A percentile compares a stretch with the other conserved stretches of the same genome.
These are phyloP conservation scores for Sanguinoderma infundibulare DNA, from an alignment of 1,284 basidiomycete genomes.

Conservation along the genomic window DNA sequence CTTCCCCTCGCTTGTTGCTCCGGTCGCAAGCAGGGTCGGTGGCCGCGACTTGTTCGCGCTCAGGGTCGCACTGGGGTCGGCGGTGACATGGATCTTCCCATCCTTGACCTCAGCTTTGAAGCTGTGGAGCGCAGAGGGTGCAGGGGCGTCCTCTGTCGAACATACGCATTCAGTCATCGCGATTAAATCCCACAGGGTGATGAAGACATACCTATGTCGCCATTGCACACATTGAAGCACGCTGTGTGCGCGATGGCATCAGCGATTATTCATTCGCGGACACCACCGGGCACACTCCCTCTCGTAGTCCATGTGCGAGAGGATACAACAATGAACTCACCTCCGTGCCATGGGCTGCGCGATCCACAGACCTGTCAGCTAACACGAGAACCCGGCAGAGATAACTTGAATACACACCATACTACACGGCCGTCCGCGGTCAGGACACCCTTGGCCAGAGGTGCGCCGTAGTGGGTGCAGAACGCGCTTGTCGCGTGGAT, in stretches of 20 bases:
- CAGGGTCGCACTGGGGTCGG: slow-evolving; percentile 68
- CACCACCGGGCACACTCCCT: not conserved
- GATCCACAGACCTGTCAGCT: slow-evolving; percentile 6
- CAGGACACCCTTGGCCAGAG: slow-evolving; percentile 83
- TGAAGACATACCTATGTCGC: slow-evolving; percentile 67
- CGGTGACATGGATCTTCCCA: slow-evolving; percentile 84
- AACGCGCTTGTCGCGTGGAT: slow-evolving; percentile 82
- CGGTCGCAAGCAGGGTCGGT: slow-evolving; percentile 52
- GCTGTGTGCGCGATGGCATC: slow-evolving; percentile 50
- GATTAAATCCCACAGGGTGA: no score
- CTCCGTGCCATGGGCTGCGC: slow-evolving; percentile 87
- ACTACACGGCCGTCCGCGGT: slow-evolving; percentile 81
- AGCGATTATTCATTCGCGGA: not conserved
- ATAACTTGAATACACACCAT: slow-evolving; percentile 59
- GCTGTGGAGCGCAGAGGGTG: slow-evolving; percentile 82
- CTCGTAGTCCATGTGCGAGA: no score
- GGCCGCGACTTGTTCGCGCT: slow-evolving; percentile 71
- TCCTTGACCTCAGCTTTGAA: slow-evolving; percentile 77
- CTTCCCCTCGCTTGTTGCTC: slow-evolving; percentile 26
- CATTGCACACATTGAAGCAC: slow-evolving; percentile 86
- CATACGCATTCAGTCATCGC: slow-evolving; percentile 23
- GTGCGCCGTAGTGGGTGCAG: slow-evolving; percentile 91
- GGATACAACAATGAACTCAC: slow-evolving; percentile 42
- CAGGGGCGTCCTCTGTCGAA: slow-evolving; percentile 93
- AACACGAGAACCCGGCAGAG: not conserved